These are phyloP conservation scores for Hyaloscypha hepaticicola DNA, from an alignment of 495 filamentous ascomycete genomes.

Conservation along the genomic window DNA sequence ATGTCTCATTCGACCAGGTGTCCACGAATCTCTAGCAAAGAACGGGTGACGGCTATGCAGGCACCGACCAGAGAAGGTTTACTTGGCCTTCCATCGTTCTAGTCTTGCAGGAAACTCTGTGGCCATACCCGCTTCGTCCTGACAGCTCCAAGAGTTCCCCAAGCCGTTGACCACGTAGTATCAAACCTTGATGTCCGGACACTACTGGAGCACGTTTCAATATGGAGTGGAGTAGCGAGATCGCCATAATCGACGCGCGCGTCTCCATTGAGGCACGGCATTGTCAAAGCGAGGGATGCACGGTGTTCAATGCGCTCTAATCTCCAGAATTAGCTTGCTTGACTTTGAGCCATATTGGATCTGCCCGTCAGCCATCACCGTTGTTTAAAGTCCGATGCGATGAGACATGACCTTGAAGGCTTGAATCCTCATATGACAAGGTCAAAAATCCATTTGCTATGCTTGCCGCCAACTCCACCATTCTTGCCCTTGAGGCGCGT, in stretches of 20 bases:
- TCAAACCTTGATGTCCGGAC: conserved; percentile 1
- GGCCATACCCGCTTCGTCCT: background rate
- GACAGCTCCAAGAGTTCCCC: background rate
- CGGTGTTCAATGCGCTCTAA: conserved; percentile 12
- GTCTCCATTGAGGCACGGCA: conserved; percentile 5
- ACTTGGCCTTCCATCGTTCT: background rate
- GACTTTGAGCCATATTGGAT: conserved; percentile 11
- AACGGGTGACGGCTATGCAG: conserved; percentile 24
- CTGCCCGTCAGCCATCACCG: background rate
- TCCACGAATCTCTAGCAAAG: conserved; percentile 8
- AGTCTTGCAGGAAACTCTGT: background rate
- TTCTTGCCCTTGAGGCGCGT: background rate
- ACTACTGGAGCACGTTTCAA: conserved; percentile 17
- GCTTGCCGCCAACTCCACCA: background rate
- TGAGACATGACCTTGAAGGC: conserved; percentile 10
- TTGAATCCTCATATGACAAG: conserved; percentile 5
- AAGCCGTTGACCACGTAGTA: background rate
- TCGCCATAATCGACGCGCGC: conserved; percentile 18
- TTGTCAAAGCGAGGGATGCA: conserved; percentile 9
- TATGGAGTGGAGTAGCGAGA: conserved; percentile 4
- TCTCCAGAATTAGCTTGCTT: conserved; percentile 11
- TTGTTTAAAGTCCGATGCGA: background rate
- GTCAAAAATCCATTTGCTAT: conserved; percentile 4
- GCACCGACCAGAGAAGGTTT: conserved; percentile 19
- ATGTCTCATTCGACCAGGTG: background rate